Evolutionary conservation across 2,329 filamentous ascomycete genomes (phyloP).

Genomic region (Aspergillus sp.): DNA sequence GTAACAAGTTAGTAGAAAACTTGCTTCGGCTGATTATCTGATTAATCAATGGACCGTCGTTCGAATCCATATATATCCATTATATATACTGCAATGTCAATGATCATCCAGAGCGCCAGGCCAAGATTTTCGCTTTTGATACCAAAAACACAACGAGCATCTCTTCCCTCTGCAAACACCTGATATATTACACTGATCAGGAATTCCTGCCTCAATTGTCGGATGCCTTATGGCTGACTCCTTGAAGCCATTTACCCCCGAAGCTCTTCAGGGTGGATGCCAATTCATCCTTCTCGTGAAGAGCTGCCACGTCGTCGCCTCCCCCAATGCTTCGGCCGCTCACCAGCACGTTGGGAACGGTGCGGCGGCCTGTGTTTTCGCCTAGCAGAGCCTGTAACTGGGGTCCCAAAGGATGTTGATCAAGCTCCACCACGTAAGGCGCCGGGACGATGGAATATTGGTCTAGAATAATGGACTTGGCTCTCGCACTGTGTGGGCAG

Average conservation of each 20-base stretch:
- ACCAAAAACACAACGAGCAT: not conserved
- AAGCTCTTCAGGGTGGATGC: slow-evolving; percentile 70
- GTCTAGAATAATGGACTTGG: slow-evolving; percentile 80
- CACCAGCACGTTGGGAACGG: slow-evolving; percentile 89
- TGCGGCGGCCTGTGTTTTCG: slow-evolving; percentile 74
- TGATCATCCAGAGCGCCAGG: not conserved
- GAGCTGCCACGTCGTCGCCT: slow-evolving; percentile 75
- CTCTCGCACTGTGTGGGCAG: slow-evolving; percentile 81
- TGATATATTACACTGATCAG: not conserved
- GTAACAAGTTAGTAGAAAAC: too few relatives aligned
- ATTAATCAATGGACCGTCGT: not conserved
- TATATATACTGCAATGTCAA: not conserved
- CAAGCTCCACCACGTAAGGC: slow-evolving; percentile 87
- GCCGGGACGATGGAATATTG: slow-evolving; percentile 79
- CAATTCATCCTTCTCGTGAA: slow-evolving; percentile 68
- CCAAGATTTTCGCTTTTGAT: not conserved
- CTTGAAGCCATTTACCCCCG: slow-evolving; percentile 65
- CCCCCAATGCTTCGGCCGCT: slow-evolving; percentile 88
- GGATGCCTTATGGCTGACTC: slow-evolving; percentile 28
- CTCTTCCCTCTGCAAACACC: not conserved
- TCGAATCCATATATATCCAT: not conserved
- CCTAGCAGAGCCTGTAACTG: slow-evolving; percentile 70
- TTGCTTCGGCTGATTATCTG: not conserved
- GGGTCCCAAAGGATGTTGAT: slow-evolving; percentile 72
- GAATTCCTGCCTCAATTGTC: slow-evolving; percentile 1